A percentile compares a stretch with the other conserved stretches of the same genome.
Evolutionary conservation across 352 stramenopile species (phyloP).

Genomic region (Phytopythium delawarense): DNA sequence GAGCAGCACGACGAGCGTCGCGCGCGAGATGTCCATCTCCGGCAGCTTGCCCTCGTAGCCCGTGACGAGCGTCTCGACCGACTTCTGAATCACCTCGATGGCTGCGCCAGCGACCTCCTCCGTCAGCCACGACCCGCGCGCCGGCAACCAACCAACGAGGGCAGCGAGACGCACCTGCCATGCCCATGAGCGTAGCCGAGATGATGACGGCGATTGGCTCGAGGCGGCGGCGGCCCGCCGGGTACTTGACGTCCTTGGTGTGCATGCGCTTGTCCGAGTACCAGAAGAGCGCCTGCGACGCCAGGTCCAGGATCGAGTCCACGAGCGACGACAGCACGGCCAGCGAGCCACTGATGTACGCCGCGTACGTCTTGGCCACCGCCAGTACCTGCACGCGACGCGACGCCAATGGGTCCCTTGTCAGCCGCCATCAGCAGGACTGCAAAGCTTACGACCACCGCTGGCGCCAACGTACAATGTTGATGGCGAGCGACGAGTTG

Average conservation of each 20-base stretch:
- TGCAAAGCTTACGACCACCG: background rate
- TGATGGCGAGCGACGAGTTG: conserved; percentile 59
- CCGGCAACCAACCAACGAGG: background rate
- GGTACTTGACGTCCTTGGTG: conserved; percentile 90
- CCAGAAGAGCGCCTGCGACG: conserved; percentile 91
- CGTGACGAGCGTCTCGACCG: conserved; percentile 73
- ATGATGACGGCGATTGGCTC: conserved; percentile 96
- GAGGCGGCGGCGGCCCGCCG: conserved; percentile 87
- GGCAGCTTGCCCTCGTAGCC: conserved; percentile 59
- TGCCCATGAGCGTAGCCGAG: conserved; percentile 96
- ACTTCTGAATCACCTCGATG: conserved; percentile 94
- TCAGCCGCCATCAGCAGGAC: background rate
- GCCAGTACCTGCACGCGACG: conserved; percentile 34
- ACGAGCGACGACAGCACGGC: conserved; percentile 93
- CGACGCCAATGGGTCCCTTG: background rate
- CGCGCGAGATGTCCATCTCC: conserved; percentile 59
- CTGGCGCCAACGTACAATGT: conserved; percentile 43
- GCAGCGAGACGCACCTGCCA: conserved; percentile 57
- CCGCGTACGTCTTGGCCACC: conserved; percentile 70
- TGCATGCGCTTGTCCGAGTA: conserved; percentile 93
- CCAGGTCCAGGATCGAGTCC: conserved; percentile 93
- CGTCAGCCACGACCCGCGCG: background rate
- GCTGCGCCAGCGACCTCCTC: conserved; percentile 19
- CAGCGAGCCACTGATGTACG: conserved; percentile 85
- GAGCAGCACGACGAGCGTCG: conserved; percentile 66